Base-by-base conservation (phyloP, 305 asterid genomes). In the Nicotiana rustica region DNA sequence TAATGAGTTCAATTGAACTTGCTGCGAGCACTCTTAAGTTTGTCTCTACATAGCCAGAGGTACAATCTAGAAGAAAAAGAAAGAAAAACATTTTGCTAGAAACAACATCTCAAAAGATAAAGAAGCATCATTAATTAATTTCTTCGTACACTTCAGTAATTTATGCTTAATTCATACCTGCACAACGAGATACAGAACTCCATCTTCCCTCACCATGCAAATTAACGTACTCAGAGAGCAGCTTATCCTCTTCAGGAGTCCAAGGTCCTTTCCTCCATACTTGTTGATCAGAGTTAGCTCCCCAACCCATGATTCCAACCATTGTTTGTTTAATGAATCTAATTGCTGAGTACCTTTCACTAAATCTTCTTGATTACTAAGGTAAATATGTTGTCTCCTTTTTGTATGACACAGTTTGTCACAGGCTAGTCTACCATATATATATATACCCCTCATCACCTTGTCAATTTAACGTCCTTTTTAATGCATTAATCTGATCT, bases 201-300 rank as follows among this genome's bases (percentile, higher is more conserved):
- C 98, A 94, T 90, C 97, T 87, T 59, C 98, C 98, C 64, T 93
- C 97, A 85, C 97, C 97, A 87, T 90, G 81, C 77, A 85, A 85
- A 52, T 77, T 86, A 49, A 94, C 90, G 82, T 91, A 90, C 56
- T 92, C 84, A 60, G 85, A 69, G 15, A 94, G 94, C 21, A 94
- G 80, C 87, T 82, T 86, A 62, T 94, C 98, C 85, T 94, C 98
- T 81, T 88, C 92, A 75, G 95, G 90, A 6, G 96, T 92, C 98
- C 97, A 94, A 3, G 98, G 95, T 56, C 98, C 98, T 83, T 94
- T 93, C 71, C 96, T 83, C 98, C 97, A 94, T 13, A 82, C 93
- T 81, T 86, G 85, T 85, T 87, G 88, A 18, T 81, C 62, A 77
- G 77, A 88, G 17, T 82, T 59, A 78, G 77, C 80, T 19, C 87